Conservation (phyloP, 306 rosid genomes). For the Pterocarpus santalinus region DNA sequence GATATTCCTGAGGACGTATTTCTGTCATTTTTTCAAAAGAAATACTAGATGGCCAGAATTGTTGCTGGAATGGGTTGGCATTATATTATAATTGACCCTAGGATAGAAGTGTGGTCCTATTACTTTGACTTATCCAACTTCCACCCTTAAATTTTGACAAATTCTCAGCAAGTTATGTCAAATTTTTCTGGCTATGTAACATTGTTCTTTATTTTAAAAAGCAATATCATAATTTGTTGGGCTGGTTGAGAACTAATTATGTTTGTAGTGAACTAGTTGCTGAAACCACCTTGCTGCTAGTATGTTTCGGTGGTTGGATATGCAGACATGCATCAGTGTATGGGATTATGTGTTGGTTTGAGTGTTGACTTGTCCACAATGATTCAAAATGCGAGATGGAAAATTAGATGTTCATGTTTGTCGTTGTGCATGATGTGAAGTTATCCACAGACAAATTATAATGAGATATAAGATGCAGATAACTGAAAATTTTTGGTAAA, state of each 20-base stretch:
- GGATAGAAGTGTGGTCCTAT: background rate
- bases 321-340: background rate
- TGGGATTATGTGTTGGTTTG: constrained; percentile 6
- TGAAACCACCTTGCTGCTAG: background rate
- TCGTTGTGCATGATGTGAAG: constrained; percentile 15
- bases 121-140: background rate
- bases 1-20: background rate
- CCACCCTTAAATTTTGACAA: background rate
- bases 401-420: constrained; percentile 24
- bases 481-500: background rate
- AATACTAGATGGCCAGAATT: background rate
- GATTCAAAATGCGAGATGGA: background rate
- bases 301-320: background rate
- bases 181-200: background rate
- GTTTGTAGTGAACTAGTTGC: background rate
- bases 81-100: background rate
- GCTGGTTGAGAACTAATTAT: constrained; percentile 11
- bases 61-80: background rate
- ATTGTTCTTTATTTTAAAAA: background rate
- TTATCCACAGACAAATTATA: background rate
- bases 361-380: constrained; percentile 16
- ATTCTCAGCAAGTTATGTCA: background rate
- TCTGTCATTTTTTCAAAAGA: background rate
- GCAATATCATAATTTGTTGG: background rate
- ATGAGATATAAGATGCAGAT: constrained; percentile 8